These are phyloP conservation scores for Akanthomyces lecanii DNA, from an alignment of 2,329 filamentous ascomycete species.

Conservation along the genomic window DNA sequence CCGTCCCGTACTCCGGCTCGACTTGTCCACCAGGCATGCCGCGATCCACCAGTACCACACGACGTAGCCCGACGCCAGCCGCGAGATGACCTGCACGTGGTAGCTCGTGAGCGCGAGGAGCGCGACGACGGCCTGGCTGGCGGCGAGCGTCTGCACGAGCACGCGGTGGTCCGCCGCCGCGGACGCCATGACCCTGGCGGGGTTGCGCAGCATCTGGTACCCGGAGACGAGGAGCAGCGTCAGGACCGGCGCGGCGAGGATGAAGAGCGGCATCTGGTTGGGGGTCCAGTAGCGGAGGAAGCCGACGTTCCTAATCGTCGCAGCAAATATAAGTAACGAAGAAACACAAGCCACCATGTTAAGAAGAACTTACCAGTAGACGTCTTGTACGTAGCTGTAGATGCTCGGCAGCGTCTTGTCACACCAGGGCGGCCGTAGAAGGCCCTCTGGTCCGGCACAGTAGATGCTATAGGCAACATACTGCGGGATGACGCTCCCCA, in stretches of 20 bases:
- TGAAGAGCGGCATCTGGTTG: constrained; percentile 81
- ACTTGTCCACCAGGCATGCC: constrained; percentile 35
- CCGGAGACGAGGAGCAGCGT: constrained; percentile 58
- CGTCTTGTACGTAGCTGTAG: constrained; percentile 80
- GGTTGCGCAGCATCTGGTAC: constrained; percentile 31
- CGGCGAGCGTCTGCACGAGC: constrained; percentile 56
- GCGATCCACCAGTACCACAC: constrained; percentile 86
- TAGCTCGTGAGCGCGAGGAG: constrained; percentile 71
- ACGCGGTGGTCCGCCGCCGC: constrained; percentile 19
- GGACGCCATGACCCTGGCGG: constrained; percentile 15
- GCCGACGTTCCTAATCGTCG: constrained; percentile 67
- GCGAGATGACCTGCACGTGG: constrained; percentile 90
- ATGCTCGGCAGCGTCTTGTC: constrained; percentile 70
- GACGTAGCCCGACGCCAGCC: constrained; percentile 82
- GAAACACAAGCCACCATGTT: neutral
- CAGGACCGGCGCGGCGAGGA: constrained; percentile 76
- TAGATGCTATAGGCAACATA: constrained; percentile 68
- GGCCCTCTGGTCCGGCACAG: constrained; percentile 43
- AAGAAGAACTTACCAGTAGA: constrained; percentile 71
- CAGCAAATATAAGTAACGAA: neutral
- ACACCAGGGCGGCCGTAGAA: constrained; percentile 71
- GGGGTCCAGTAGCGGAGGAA: constrained; percentile 87
- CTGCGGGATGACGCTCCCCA: constrained; percentile 70
- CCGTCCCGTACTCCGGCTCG: constrained; percentile 30
- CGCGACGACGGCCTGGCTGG: constrained; percentile 69